Evolutionary conservation across 2,329 filamentous ascomycete species (phyloP).

Genomic region (Didymella pomorum): DNA sequence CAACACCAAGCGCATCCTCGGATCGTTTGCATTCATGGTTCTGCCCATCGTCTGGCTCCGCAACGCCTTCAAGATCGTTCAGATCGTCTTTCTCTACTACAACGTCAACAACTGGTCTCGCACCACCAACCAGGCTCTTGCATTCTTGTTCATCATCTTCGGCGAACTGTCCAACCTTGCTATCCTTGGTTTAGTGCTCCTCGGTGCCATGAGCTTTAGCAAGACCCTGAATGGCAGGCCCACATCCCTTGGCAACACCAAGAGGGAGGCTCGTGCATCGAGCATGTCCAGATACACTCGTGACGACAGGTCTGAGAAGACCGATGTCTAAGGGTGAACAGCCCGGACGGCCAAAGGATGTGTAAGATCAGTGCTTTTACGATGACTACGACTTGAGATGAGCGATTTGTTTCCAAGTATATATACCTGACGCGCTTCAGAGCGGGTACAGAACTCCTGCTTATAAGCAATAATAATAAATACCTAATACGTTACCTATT

Average conservation of each 20-base stretch:
- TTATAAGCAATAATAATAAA: background rate
- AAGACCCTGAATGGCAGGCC: conserved; percentile 17
- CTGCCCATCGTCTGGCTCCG: conserved; percentile 26
- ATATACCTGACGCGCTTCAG: background rate
- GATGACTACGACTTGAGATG: background rate
- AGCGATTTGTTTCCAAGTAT: background rate
- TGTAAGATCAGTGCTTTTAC: background rate
- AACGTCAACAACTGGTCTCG: conserved; percentile 26
- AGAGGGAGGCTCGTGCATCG: conserved; percentile 15
- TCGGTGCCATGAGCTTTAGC: conserved; percentile 27
- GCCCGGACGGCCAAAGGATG: background rate
- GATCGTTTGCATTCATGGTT: conserved; percentile 24
- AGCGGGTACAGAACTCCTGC: background rate
- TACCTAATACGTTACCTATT: background rate
- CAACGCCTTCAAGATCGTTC: conserved; percentile 30
- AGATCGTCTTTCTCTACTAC: conserved; percentile 26
- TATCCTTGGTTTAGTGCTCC: conserved; percentile 21
- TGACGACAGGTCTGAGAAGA: conserved; percentile 10
- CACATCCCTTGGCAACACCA: conserved; percentile 4
- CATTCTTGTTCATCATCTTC: conserved; percentile 35
- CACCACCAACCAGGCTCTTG: conserved; percentile 29
- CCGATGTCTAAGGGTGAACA: background rate
- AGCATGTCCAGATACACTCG: conserved; percentile 16
- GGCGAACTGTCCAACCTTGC: conserved; percentile 25
- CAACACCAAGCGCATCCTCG: conserved; percentile 19